Evolutionary conservation across 495 filamentous ascomycete genomes (phyloP), one percentile per base, ranked within the genome.

Genomic region (Trichoderma asperelloides): DNA sequence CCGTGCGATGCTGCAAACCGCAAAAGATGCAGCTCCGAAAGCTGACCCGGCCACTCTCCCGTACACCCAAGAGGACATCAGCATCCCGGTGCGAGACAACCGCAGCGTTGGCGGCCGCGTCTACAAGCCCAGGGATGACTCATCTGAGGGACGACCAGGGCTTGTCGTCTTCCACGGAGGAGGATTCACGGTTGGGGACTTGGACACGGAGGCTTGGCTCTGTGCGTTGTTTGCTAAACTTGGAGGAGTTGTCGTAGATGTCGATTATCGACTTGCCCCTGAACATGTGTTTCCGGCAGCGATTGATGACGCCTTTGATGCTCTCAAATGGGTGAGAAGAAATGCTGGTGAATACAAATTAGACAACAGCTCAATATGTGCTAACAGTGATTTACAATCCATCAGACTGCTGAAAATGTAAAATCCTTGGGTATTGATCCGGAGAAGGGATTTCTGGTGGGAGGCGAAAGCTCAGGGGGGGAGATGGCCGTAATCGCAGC

Each of bases 301-400:
- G 1, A 65, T 74, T 3, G 67, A 84, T n/a, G 82, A 85, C 70
- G 80, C 74, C 40, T 82, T 74, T 72, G 83, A 86, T 70, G 77
- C 75, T n/a, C 68, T 82, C 47, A 73, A 77, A 66, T 83, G 83
- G 81, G 74, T 81, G 62, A 16, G 71, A 55, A 0, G 30, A 21
- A 3, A 4, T 27, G 25, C 27, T 47, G n/a, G 28, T 3, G 9
- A 12, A 40, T 39, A n/a, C 37, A 11, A 65, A 15, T 55, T 4
- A 25, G 2, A 25, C 7, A 55, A 7, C 16, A 12, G 41, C 4
- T 15, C 12, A 45, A 1, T 18, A 3, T 45, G 33, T 65, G 7
- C 23, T 55, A 37, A 23, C 11, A 0, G 37, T 43, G 12, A 16
- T 5, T 8, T 47, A 9, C n/a, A 18, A 45, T 12, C 1, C 16